These are phyloP conservation scores for Cryptosporidium sp. DNA, from an alignment of 169 alveolate genomes.

Conservation along the genomic window DNA sequence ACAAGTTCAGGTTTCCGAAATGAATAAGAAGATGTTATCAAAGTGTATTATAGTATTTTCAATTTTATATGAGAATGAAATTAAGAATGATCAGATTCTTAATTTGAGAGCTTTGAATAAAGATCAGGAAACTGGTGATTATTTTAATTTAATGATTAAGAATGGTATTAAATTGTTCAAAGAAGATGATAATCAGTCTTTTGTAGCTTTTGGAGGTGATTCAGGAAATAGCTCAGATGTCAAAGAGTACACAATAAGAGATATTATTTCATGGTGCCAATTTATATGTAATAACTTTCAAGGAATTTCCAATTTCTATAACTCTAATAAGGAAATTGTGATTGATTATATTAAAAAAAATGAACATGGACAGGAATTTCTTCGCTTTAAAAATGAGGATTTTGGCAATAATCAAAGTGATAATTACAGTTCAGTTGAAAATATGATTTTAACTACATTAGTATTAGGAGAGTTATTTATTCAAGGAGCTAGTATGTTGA, in stretches of 20 bases:
- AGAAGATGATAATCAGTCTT: neutral
- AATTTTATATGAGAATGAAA: conserved; percentile 37
- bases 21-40: neutral
- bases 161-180: neutral
- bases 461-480: conserved; percentile 9
- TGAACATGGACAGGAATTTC: neutral
- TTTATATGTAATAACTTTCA: conserved; percentile 32
- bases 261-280: conserved; percentile 53
- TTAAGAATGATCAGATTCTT: conserved; percentile 17
- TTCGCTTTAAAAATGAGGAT: neutral
- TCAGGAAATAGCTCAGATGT: neutral
- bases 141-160: conserved; percentile 4
- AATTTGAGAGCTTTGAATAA: neutral
- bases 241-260: conserved; percentile 46
- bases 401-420: neutral
- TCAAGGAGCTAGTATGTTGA: conserved; percentile 57
- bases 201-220: neutral
- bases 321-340: neutral
- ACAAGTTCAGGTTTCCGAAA: neutral
- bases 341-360: neutral
- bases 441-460: neutral
- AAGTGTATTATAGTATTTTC: conserved; percentile 26
- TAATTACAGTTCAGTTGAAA: neutral
- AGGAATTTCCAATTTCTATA: conserved; percentile 4
- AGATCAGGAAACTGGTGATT: neutral